Conservation (phyloP, 2,329 filamentous ascomycete genomes). For the Fusarium compactum region DNA sequence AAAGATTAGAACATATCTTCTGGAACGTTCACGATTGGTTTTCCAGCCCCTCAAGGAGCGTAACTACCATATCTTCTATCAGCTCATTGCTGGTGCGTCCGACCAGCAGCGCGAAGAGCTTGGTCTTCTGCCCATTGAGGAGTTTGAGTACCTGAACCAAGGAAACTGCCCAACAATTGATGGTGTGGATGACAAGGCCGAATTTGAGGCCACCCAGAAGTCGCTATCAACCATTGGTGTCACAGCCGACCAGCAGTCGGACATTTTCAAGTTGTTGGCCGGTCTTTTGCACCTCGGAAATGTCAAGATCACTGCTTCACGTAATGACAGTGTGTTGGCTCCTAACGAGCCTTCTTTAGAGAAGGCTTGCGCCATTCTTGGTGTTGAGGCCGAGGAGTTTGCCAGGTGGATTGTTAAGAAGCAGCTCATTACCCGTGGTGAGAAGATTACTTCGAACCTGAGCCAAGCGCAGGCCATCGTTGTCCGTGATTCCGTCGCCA, state of each 20-base stretch:
- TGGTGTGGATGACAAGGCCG: conserved; percentile 93
- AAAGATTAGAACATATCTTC: conserved; percentile 94
- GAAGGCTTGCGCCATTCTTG: conserved; percentile 85
- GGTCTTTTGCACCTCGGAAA: conserved; percentile 95
- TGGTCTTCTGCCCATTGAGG: conserved; percentile 82
- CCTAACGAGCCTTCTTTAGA: conserved; percentile 84
- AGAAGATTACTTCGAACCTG: conserved; percentile 97
- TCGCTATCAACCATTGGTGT: conserved; percentile 93
- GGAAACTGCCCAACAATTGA: conserved; percentile 92
- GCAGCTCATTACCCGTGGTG: conserved; percentile 93
- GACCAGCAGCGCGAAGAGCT: conserved; percentile 85
- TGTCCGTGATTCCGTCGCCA: conserved; percentile 96
- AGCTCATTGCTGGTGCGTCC: conserved; percentile 91
- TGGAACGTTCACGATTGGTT: conserved; percentile 94
- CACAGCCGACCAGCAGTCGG: conserved; percentile 75
- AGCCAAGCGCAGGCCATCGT: conserved; percentile 94
- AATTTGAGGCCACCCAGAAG: conserved; percentile 88
- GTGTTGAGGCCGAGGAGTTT: conserved; percentile 87
- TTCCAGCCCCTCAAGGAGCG: conserved; percentile 98
- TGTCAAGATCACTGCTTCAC: conserved; percentile 91
- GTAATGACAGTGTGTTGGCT: conserved; percentile 86
- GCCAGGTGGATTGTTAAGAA: conserved; percentile 99
- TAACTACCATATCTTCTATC: conserved; percentile 99
- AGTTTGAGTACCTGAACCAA: conserved; percentile 97
- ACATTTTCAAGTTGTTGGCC: conserved; percentile 91